Evolutionary conservation across 345 rosid species (phyloP).

Genomic region (Melaleuca alternifolia): DNA sequence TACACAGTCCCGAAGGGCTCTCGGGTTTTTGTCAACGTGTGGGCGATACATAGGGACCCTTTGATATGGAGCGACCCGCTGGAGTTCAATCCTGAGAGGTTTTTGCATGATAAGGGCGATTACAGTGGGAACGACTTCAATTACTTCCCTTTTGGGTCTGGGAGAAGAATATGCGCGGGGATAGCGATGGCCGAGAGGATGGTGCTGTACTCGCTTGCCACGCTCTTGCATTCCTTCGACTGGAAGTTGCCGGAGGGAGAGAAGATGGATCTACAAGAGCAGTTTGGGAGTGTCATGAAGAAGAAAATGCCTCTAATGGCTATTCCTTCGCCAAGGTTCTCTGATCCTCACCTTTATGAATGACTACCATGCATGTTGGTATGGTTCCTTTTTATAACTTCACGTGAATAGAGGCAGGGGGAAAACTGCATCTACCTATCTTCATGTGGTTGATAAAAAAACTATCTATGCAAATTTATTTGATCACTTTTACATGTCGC

Average conservation of each 20-base stretch:
- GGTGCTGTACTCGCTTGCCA: conserved; percentile 39
- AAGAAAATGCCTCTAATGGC: conserved; percentile 30
- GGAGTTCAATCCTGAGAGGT: conserved; percentile 40
- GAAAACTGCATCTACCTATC: neutral
- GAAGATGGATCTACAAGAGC: conserved; percentile 24
- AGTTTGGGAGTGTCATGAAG: conserved; percentile 64
- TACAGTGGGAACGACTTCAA: conserved; percentile 34
- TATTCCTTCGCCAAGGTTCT: conserved; percentile 39
- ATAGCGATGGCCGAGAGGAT: conserved; percentile 57
- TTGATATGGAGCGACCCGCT: neutral
- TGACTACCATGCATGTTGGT: neutral
- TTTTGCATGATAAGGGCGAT: conserved; percentile 26
- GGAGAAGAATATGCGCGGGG: conserved; percentile 58
- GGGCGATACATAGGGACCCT: conserved; percentile 10
- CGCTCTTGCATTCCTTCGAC: conserved; percentile 51
- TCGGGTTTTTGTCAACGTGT: conserved; percentile 30
- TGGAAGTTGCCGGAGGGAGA: conserved; percentile 34
- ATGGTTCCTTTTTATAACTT: too few species aligned
- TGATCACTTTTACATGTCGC: neutral
- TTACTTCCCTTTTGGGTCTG: conserved; percentile 64
- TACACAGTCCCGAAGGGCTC: conserved; percentile 31
- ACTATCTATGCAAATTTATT: neutral
- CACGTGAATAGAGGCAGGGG: neutral
- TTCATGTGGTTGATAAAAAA: neutral
- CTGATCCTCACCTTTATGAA: conserved; percentile 22